Evolutionary conservation across 2,329 filamentous ascomycete genomes (phyloP).

Genomic region (Neurospora crassa): DNA sequence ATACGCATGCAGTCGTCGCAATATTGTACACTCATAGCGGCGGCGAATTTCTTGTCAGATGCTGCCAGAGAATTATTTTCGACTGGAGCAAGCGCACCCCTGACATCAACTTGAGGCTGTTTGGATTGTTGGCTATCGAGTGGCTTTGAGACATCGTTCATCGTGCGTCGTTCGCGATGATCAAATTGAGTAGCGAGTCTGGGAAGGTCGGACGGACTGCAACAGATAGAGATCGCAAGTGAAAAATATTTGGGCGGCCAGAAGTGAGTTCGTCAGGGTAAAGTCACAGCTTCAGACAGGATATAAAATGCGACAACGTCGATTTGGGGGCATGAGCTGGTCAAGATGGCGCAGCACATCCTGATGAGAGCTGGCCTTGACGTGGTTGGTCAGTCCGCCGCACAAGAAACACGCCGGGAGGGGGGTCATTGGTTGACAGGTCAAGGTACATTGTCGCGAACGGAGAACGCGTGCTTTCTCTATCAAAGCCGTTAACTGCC

Average conservation of each 20-base stretch:
- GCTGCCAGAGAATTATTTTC: not conserved
- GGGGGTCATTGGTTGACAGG: not conserved
- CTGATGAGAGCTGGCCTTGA: not conserved
- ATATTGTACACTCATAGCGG: not conserved
- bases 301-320: not conserved
- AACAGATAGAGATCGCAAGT: not conserved
- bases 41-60: not conserved
- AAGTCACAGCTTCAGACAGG: not conserved
- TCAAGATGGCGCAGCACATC: not conserved
- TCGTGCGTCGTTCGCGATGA: not conserved
- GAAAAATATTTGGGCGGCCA: not conserved
- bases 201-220: not conserved
- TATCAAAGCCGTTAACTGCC: not conserved
- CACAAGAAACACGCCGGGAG: not conserved
- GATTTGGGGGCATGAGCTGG: not conserved
- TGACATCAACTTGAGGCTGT: not conserved
- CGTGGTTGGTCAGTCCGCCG: not conserved
- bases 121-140: not conserved
- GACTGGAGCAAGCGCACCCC: not conserved
- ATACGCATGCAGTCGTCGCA: not conserved
- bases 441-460: not conserved
- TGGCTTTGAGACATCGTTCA: rapidly evolving
- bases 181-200: not conserved
- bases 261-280: not conserved
- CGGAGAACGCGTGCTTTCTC: rapidly evolving